Evolutionary conservation across 2,329 filamentous ascomycete genomes (phyloP).

Genomic region (Calonectria multiphialidica): DNA sequence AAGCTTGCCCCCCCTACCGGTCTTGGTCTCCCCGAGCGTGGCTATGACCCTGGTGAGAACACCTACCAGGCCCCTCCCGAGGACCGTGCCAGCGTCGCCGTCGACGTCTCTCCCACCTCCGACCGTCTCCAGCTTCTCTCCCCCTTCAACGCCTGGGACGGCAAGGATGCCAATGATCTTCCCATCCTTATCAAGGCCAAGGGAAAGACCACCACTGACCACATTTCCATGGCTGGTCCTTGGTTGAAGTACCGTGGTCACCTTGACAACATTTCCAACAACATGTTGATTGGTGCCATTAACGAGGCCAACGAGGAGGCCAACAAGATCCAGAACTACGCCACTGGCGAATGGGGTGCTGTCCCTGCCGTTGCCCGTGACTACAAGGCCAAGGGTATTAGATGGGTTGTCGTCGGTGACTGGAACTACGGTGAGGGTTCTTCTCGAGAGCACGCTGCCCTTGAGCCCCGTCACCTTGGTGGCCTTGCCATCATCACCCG

Average conservation of each 20-base stretch:
- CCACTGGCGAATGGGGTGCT: slow-evolving; percentile 85
- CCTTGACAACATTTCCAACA: slow-evolving; percentile 99
- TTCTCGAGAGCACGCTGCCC: slow-evolving; percentile 97
- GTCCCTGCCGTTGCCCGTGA: slow-evolving; percentile 96
- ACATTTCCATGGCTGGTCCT: slow-evolving; percentile 95
- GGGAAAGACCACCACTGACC: slow-evolving; percentile 98
- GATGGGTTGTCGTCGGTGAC: slow-evolving; percentile 98
- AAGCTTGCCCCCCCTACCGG: slow-evolving; percentile 84
- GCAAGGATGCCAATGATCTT: slow-evolving; percentile 86
- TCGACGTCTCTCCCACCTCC: slow-evolving; percentile 87
- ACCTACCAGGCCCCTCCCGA: slow-evolving; percentile 96
- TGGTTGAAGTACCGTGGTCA: slow-evolving; percentile 99
- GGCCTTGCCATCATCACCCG: slow-evolving; percentile 97
- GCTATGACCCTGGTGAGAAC: slow-evolving; percentile 91
- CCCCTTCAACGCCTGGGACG: slow-evolving; percentile 90
- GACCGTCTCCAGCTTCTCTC: slow-evolving; percentile 94
- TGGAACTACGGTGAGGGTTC: slow-evolving; percentile 99
- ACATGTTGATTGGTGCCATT: slow-evolving; percentile 98
- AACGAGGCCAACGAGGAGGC: slow-evolving; percentile 96
- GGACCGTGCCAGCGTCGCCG: slow-evolving; percentile 78
- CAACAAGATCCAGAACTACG: slow-evolving; percentile 96
- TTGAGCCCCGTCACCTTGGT: slow-evolving; percentile 97
- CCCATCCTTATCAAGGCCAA: slow-evolving; percentile 98
- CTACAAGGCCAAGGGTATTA: slow-evolving; percentile 97
- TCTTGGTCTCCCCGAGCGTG: slow-evolving; percentile 80